A percentile compares a stretch with the other conserved stretches of the same genome.
Evolutionary conservation across 1,139 yeast genomes (phyloP).

Genomic region (Candida mesenterica): DNA sequence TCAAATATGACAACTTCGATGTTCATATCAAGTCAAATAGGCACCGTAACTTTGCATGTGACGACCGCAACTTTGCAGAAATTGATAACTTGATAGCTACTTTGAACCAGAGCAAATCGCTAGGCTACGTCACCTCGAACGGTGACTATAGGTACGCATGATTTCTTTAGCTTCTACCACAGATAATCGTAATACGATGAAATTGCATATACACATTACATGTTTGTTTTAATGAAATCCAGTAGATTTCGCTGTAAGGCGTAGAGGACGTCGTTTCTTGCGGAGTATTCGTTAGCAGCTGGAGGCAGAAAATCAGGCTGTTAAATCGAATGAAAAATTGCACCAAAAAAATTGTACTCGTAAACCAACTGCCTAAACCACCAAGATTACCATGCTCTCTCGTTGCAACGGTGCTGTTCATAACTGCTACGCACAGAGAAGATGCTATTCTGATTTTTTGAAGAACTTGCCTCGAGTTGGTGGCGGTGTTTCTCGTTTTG

Average conservation of each 20-base stretch:
- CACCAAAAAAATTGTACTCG: slow-evolving; percentile 1
- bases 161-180: background rate
- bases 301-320: too few relatives aligned
- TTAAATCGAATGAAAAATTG: slow-evolving; percentile 3
- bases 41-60: slow-evolving; percentile 79
- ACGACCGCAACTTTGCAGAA: slow-evolving; percentile 67
- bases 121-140: slow-evolving; percentile 45
- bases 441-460: slow-evolving; percentile 21
- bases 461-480: slow-evolving; percentile 26
- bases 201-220: background rate
- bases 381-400: background rate
- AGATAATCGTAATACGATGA: background rate
- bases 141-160: slow-evolving; percentile 37
- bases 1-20: slow-evolving; percentile 76
- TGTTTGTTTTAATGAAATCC: too few relatives aligned
- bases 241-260: too few relatives aligned
- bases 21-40: slow-evolving; percentile 70
- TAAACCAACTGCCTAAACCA: background rate
- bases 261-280: too few relatives aligned
- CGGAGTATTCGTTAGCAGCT: too few relatives aligned
- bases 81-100: slow-evolving; percentile 67
- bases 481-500: slow-evolving; percentile 24
- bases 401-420: background rate
- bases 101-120: slow-evolving; percentile 42
- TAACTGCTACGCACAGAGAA: background rate